Evolutionary conservation across 176 grass and related monocot genomes (phyloP).

Genomic region (Hsuehochloa calcarea): DNA sequence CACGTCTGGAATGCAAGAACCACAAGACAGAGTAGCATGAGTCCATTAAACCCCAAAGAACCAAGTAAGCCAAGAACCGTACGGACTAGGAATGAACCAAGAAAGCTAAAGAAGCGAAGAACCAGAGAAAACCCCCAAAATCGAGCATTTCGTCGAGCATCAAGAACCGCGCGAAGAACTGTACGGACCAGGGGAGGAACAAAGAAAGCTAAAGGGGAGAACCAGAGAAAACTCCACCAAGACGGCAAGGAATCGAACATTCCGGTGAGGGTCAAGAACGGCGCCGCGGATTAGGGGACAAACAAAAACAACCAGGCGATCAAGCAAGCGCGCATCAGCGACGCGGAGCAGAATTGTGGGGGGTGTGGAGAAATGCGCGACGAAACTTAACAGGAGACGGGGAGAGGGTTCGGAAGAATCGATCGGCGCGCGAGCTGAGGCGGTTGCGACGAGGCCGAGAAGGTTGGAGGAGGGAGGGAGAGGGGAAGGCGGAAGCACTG

Average conservation of each 20-base stretch:
- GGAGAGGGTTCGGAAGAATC: not conserved
- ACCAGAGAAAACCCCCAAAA: not conserved
- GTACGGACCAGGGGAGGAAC: not conserved
- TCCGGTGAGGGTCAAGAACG: not conserved
- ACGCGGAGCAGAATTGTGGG: not conserved
- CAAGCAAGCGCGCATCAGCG: not conserved
- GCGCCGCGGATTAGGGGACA: conserved; percentile 1
- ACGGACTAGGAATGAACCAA: not conserved
- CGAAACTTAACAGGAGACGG: not conserved
- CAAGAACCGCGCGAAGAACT: not conserved
- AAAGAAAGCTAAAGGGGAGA: not conserved
- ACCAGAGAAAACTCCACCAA: not conserved
- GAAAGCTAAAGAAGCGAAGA: not conserved
- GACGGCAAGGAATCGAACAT: not conserved
- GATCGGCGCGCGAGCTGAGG: not conserved
- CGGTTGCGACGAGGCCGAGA: not conserved
- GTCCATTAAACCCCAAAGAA: not conserved
- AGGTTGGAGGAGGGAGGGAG: not conserved
- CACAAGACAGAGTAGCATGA: not conserved
- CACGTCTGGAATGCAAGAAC: conserved; percentile 21
- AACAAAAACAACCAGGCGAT: not conserved
- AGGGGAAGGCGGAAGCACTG: not conserved
- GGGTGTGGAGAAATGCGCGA: not conserved
- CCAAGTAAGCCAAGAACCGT: not conserved
- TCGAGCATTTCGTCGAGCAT: not conserved